Conservation (phyloP, 345 rosid genomes). For the Moricandia arvensis region DNA sequence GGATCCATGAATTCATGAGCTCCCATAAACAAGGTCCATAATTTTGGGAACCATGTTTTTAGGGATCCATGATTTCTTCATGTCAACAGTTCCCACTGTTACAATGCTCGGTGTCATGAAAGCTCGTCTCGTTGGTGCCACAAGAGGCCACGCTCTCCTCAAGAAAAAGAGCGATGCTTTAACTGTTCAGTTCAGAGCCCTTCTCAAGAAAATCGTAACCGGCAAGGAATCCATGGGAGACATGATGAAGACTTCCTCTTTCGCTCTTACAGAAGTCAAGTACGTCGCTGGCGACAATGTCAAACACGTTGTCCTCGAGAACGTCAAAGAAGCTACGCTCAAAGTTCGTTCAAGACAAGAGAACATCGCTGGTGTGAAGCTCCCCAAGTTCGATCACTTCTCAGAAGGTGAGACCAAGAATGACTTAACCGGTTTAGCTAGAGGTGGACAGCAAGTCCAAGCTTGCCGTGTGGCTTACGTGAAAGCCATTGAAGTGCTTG, state of each 20-base stretch:
- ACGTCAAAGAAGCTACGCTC: slow-evolving; percentile 72
- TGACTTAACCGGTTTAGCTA: slow-evolving; percentile 84
- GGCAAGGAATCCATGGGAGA: slow-evolving; percentile 90
- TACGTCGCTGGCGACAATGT: slow-evolving; percentile 87
- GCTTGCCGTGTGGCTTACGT: slow-evolving; percentile 84
- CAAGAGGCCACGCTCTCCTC: slow-evolving; percentile 91
- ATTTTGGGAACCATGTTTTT: too few relatives aligned
- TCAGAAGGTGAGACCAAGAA: slow-evolving; percentile 83
- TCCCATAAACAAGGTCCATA: too few relatives aligned
- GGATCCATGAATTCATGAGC: too few relatives aligned
- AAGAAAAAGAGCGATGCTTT: slow-evolving; percentile 97
- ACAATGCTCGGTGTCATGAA: slow-evolving; percentile 75
- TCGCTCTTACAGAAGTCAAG: slow-evolving; percentile 75
- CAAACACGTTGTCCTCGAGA: slow-evolving; percentile 77
- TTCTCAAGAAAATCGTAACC: slow-evolving; percentile 74
- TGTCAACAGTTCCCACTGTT: too few relatives aligned
- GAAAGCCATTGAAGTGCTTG: slow-evolving; percentile 82
- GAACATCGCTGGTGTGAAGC: slow-evolving; percentile 91
- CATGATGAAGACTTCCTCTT: slow-evolving; percentile 79
- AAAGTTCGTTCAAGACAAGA: slow-evolving; percentile 77
- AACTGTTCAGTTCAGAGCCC: slow-evolving; percentile 80
- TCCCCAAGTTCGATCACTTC: slow-evolving; percentile 79
- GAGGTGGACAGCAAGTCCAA: slow-evolving; percentile 92
- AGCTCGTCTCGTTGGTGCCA: slow-evolving; percentile 84
- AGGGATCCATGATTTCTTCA: too few relatives aligned